Conservation (phyloP, 768 basidiomycete genomes). For the Cantharellus anzutake region DNA sequence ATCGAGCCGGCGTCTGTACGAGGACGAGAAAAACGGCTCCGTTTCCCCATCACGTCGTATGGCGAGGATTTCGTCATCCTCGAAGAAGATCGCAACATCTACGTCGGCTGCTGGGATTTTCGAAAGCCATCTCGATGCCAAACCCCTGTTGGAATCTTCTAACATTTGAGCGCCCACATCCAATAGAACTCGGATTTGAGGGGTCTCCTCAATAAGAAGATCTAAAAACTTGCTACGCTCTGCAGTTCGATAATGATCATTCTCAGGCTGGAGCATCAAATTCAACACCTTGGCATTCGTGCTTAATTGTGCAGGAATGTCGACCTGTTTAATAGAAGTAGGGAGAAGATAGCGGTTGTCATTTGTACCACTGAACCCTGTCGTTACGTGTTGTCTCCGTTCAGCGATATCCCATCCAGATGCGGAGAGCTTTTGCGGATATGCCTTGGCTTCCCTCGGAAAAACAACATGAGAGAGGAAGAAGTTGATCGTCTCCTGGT, state of each 20-base stretch:
- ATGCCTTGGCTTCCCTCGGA: conserved; percentile 31
- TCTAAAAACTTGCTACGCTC: neutral
- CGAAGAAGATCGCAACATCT: neutral
- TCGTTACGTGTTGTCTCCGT: conserved; percentile 19
- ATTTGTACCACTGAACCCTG: conserved; percentile 30
- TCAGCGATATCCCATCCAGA: conserved; percentile 36
- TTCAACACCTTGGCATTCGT: conserved; percentile 27
- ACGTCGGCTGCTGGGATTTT: neutral
- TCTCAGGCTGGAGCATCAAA: conserved; percentile 14
- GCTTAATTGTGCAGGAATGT: conserved; percentile 21
- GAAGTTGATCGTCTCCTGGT: conserved; percentile 26
- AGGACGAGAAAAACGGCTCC: neutral
- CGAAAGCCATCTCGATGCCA: neutral
- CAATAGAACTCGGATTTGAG: neutral
- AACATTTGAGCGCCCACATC: conserved; percentile 5
- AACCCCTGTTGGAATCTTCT: neutral
- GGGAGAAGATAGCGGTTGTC: conserved; percentile 17
- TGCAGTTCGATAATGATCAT: conserved; percentile 5
- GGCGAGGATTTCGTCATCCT: neutral
- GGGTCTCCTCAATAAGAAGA: conserved; percentile 12
- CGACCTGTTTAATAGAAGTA: conserved; percentile 19
- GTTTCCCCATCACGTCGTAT: neutral
- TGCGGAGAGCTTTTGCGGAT: conserved; percentile 26
- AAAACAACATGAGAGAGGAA: conserved; percentile 29
- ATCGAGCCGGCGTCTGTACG: neutral